These are phyloP conservation scores for Brassica juncea DNA, from an alignment of 345 rosid species.

Conservation along the genomic window DNA sequence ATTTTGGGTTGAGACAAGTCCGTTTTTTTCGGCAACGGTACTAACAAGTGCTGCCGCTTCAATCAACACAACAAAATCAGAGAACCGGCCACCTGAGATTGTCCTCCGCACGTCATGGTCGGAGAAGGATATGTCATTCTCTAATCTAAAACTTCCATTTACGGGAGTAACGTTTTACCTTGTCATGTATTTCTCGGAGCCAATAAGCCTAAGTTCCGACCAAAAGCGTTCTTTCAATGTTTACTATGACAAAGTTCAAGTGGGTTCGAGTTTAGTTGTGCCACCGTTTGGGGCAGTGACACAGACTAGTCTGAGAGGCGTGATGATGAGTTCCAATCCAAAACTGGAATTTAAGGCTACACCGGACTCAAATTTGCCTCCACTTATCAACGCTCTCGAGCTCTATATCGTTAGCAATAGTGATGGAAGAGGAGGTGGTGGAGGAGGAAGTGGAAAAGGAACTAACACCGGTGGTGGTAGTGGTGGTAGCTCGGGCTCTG, in stretches of 20 bases:
- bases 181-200: constrained; percentile 23
- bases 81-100: constrained; percentile 30
- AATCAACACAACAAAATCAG: constrained; percentile 12
- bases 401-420: constrained; percentile 17
- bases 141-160: not conserved
- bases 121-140: not conserved
- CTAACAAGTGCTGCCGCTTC: constrained; percentile 9
- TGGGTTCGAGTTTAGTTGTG: not conserved
- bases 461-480: not conserved
- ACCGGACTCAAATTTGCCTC: constrained; percentile 27
- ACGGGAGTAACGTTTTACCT: constrained; percentile 21
- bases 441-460: not conserved
- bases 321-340: not conserved
- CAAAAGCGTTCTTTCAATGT: constrained; percentile 20
- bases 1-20: not conserved
- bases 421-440: not conserved
- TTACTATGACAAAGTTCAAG: constrained; percentile 9
- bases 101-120: constrained; percentile 16
- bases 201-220: constrained; percentile 9
- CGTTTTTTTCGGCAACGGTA: too few relatives aligned
- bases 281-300: constrained; percentile 22
- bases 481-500: not conserved
- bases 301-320: not conserved
- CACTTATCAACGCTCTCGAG: constrained; percentile 31
- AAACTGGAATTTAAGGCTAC: constrained; percentile 13